Evolutionary conservation across 2,329 filamentous ascomycete genomes (phyloP).

Genomic region (Ascochyta koolunga): DNA sequence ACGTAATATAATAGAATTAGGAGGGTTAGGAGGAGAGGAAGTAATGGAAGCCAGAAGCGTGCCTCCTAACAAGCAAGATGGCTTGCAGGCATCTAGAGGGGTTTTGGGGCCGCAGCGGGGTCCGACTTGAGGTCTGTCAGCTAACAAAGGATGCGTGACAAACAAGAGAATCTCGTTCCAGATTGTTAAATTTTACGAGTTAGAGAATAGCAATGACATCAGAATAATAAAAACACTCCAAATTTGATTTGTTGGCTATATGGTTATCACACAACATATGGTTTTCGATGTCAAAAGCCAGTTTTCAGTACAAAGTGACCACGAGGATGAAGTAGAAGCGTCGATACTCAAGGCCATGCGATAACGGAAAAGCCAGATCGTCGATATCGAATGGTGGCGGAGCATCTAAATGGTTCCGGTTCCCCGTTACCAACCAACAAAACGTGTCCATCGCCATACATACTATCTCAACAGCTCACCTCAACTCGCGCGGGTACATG

Average conservation of each 20-base stretch:
- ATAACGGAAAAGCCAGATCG: neutral
- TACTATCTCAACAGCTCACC: neutral
- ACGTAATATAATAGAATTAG: neutral
- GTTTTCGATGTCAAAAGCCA: neutral
- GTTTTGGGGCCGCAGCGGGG: neutral
- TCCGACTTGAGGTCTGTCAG: neutral
- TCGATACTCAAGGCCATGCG: neutral
- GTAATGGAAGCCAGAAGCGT: neutral
- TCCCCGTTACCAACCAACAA: neutral
- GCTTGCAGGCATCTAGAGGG: neutral
- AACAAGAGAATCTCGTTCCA: neutral
- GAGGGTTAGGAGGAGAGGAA: neutral
- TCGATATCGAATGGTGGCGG: too few relatives aligned
- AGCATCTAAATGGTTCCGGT: neutral
- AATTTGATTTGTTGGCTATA: neutral
- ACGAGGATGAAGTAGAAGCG: neutral
- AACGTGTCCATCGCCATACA: too few relatives aligned
- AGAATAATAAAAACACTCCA: neutral
- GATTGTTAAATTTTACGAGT: neutral
- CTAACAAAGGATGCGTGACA: neutral
- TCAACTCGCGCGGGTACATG: constrained; percentile 19
- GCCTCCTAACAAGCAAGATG: neutral
- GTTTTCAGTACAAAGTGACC: neutral
- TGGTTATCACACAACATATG: neutral
- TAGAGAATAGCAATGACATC: too few relatives aligned